Percentiles rank a stretch among this genome's conserved stretches.
These are phyloP conservation scores for Russula emetica DNA, from an alignment of 768 basidiomycete species.

Conservation along the genomic window DNA sequence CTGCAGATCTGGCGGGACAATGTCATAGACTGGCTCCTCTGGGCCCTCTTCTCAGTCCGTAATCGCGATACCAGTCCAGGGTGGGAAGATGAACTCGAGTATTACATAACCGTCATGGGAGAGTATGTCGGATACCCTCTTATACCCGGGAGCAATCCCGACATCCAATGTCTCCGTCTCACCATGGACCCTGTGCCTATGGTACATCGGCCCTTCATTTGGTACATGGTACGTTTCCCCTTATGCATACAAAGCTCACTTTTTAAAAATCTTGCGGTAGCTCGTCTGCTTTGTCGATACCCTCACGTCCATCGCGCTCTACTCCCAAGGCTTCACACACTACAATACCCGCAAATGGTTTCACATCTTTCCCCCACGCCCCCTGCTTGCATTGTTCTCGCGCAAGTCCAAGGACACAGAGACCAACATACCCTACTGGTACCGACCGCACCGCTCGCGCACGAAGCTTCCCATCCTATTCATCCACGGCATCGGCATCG, in stretches of 20 bases:
- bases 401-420: slow-evolving; percentile 33
- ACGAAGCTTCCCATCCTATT: slow-evolving; percentile 55
- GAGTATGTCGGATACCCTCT: slow-evolving; percentile 40
- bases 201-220: slow-evolving; percentile 56
- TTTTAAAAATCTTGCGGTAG: slow-evolving; percentile 33
- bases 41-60: slow-evolving; percentile 53
- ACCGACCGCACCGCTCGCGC: slow-evolving; percentile 45
- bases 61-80: slow-evolving; percentile 34
- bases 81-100: slow-evolving; percentile 50
- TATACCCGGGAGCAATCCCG: slow-evolving; percentile 39
- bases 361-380: slow-evolving; percentile 51
- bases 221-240: slow-evolving; percentile 49
- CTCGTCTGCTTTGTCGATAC: slow-evolving; percentile 51
- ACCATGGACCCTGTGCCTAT: slow-evolving; percentile 55
- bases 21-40: slow-evolving; percentile 57
- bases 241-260: not conserved
- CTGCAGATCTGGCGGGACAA: slow-evolving; percentile 43
- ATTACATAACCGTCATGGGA: slow-evolving; percentile 45
- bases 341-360: slow-evolving; percentile 40
- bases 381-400: slow-evolving; percentile 43
- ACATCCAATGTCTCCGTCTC: slow-evolving; percentile 45
- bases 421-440: slow-evolving; percentile 43
- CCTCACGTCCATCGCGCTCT: slow-evolving; percentile 40
- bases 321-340: slow-evolving; percentile 50
- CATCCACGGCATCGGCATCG: slow-evolving; percentile 68